phyloP scores from a whole-genome alignment of 192 early-diverging fungal species.

The Backusella australiensis region DNA sequence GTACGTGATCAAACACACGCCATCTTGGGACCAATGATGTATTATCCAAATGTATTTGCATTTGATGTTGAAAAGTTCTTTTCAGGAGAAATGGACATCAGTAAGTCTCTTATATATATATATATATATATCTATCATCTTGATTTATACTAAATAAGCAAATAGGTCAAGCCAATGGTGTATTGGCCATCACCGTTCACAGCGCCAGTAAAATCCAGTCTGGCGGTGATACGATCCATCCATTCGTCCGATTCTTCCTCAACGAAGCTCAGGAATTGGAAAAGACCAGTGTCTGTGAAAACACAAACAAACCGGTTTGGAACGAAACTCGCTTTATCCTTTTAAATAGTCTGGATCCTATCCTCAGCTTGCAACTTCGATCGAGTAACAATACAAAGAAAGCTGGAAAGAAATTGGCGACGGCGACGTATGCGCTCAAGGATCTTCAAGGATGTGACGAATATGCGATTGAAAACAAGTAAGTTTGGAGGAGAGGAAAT shows the following conservation, averaged over 20 bases:
- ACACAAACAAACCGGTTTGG: constrained; percentile 24
- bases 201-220: constrained; percentile 1
- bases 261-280: constrained; percentile 33
- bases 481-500: neutral
- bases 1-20: constrained; percentile 57
- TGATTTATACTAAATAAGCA: neutral
- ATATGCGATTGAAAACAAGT: constrained; percentile 14
- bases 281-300: constrained; percentile 15
- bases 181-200: constrained; percentile 30
- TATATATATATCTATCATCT: neutral
- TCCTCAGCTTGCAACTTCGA: constrained; percentile 26
- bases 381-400: constrained; percentile 6
- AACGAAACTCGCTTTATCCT: constrained; percentile 35
- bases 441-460: constrained; percentile 16
- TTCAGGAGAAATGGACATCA: constrained; percentile 35
- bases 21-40: constrained; percentile 50
- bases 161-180: constrained; percentile 38
- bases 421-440: constrained; percentile 12
- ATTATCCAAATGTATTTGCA: constrained; percentile 34
- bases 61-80: constrained; percentile 35
- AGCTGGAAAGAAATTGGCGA: constrained; percentile 22
- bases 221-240: constrained; percentile 17
- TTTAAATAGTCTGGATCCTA: constrained; percentile 26
- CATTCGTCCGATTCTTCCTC: constrained; percentile 29
- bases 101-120: constrained; percentile 15